These are phyloP conservation scores for Spergularia bocconei DNA, from an alignment of 148 eudicot genomes.

Conservation along the genomic window DNA sequence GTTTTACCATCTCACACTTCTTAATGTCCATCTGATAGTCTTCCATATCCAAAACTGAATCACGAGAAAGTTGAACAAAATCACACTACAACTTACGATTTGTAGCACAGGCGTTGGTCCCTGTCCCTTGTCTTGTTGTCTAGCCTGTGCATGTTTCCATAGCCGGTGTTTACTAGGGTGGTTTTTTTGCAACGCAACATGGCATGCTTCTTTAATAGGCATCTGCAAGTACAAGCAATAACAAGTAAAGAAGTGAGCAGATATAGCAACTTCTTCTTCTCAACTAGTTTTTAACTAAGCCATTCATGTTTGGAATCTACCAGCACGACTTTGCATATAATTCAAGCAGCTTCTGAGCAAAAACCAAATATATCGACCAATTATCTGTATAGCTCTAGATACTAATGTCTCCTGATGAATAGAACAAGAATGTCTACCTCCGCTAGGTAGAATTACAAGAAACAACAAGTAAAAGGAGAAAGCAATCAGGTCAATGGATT, in stretches of 20 bases:
- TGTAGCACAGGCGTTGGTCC: constrained; percentile 84
- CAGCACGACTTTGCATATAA: not conserved
- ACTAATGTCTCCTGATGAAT: not conserved
- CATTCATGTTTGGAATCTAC: not conserved
- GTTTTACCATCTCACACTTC: too few relatives aligned
- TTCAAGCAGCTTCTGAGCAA: not conserved
- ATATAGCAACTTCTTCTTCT: not conserved
- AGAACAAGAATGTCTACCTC: not conserved
- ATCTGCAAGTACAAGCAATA: constrained; percentile 43
- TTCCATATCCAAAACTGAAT: not conserved
- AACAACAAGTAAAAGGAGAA: not conserved
- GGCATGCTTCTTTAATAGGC: constrained; percentile 99
- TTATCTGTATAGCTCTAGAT: not conserved
- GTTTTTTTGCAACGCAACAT: constrained; percentile 83
- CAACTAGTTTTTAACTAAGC: not conserved
- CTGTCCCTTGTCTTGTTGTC: constrained; percentile 75
- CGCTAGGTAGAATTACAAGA: not conserved
- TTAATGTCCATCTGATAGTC: not conserved
- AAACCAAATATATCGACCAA: not conserved
- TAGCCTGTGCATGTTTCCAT: constrained; percentile 97
- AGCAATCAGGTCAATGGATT: not conserved
- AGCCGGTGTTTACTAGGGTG: constrained; percentile 80
- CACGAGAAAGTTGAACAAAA: not conserved
- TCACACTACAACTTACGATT: constrained; percentile 53
- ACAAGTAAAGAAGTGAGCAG: constrained; percentile 4